Evolutionary conservation across 371 early-diverging fungal genomes (phyloP), one percentile per base, ranked within the genome.

Genomic region (Parasitella parasitica): DNA sequence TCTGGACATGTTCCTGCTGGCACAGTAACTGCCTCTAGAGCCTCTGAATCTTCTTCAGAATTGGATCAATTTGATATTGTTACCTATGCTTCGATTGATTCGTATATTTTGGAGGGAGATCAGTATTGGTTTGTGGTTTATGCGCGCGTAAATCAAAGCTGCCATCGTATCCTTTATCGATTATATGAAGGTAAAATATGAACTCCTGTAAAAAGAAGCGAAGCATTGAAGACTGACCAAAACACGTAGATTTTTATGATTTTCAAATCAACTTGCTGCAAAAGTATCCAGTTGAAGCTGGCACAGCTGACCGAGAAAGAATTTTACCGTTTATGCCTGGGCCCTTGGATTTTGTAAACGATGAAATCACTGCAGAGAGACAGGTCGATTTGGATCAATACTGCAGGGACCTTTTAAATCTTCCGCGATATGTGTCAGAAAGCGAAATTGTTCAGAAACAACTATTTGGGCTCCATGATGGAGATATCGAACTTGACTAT

Each of bases 321-420:
- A 80, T 84, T 34, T 68, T 91, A 53, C 93, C 91, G 6, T 90
- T 84, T 63, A 82, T 91, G 79, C 90, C 89, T 15, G 86, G 81
- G 6, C 86, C 88, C 5, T 57, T 86, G 4, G 65, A 69, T 3
- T 56, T 54, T 18, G 79, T 88, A 28, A 71, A 72, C 30, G 86
- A 88, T n/a, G 64, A 61, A 13, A 68, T 85, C 48, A 77, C 83
- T 54, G 49, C 71, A 38, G 78, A 79, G 41, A 72, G 88, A 46
- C 77, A 84, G 32, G 37, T 56, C 1, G 83, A 86, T 56, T 68
- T 92, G 32, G 84, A 89, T 66, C 61, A 58, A n/a, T 92, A 91
- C 72, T 77, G 91, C 34, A 70, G 80, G 36, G 84, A 87, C 16
- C 70, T 91, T 7, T 65, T 87, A 37, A 48, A 46, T 1, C 63